Evolutionary conservation across 345 rosid species (phyloP).

Genomic region (Camelina hispida): DNA sequence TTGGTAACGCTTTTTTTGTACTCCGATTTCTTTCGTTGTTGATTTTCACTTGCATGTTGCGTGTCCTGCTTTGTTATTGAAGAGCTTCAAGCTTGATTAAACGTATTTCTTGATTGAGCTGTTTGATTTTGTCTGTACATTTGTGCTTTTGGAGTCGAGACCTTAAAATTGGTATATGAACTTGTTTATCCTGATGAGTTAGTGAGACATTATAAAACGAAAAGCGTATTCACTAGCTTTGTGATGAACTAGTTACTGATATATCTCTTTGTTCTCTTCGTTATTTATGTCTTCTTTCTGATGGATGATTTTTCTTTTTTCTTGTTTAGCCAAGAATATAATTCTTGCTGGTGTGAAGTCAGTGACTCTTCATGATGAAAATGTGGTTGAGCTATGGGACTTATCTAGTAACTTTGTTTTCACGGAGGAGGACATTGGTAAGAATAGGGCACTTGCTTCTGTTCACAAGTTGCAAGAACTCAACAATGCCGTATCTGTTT

Average conservation of each 20-base stretch:
- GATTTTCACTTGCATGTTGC: constrained; percentile 24
- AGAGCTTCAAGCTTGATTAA: constrained; percentile 6
- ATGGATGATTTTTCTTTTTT: neutral
- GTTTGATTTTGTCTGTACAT: constrained; percentile 24
- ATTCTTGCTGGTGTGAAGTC: constrained; percentile 96
- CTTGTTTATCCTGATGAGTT: constrained; percentile 17
- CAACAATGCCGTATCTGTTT: constrained; percentile 76
- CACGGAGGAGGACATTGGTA: constrained; percentile 77
- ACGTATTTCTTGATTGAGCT: constrained; percentile 1
- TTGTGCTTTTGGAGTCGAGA: constrained; percentile 4
- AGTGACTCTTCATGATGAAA: constrained; percentile 85
- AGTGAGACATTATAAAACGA: constrained; percentile 1
- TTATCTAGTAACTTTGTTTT: constrained; percentile 78
- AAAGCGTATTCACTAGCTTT: neutral
- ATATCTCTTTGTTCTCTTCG: neutral
- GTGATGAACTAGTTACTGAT: neutral
- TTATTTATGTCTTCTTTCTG: constrained; percentile 1
- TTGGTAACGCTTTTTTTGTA: constrained; percentile 47
- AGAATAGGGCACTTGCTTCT: constrained; percentile 83
- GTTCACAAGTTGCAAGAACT: constrained; percentile 89
- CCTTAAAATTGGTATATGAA: neutral
- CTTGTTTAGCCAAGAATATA: constrained; percentile 74
- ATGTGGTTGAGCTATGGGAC: constrained; percentile 80
- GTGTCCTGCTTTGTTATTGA: neutral
- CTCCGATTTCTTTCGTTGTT: constrained; percentile 11